These are phyloP conservation scores for Keqinozyma sinolaborantium DNA, from an alignment of 1,139 yeast genomes.

Conservation along the genomic window DNA sequence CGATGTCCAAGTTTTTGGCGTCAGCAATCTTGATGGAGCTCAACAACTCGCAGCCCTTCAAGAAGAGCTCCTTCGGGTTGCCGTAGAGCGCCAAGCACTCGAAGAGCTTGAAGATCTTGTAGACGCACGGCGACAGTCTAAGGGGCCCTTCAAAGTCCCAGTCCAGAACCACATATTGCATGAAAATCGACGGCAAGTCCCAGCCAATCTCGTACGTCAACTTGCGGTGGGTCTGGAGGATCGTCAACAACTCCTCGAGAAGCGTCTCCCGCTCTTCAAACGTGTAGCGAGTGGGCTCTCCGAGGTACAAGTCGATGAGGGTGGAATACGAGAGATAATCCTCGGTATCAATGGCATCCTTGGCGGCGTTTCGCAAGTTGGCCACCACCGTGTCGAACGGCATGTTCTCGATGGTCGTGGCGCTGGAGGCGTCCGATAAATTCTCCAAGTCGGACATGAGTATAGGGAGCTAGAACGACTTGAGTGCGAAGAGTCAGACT, in stretches of 20 bases:
- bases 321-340: constrained; percentile 76
- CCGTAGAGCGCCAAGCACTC: constrained; percentile 61
- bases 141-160: constrained; percentile 16
- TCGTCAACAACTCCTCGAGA: constrained; percentile 31
- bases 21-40: constrained; percentile 20
- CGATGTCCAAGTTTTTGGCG: constrained; percentile 11
- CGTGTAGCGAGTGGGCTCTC: constrained; percentile 43
- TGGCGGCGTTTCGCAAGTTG: constrained; percentile 30
- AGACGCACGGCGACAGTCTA: constrained; percentile 31
- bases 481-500: too few species aligned
- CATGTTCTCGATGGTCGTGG: constrained; percentile 22
- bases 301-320: constrained; percentile 57
- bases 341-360: constrained; percentile 36
- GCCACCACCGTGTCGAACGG: constrained; percentile 25
- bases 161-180: constrained; percentile 40
- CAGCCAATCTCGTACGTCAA: constrained; percentile 73
- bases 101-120: constrained; percentile 47
- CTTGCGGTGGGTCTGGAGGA: constrained; percentile 33
- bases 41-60: constrained; percentile 65
- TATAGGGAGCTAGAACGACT: too few species aligned
- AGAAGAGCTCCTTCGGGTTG: constrained; percentile 73
- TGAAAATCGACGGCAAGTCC: constrained; percentile 73
- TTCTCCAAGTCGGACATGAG: constrained; percentile 20
- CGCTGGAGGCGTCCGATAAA: constrained; percentile 15
- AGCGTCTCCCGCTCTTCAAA: constrained; percentile 49